Base-by-base conservation (phyloP, 1,284 basidiomycete species). In the Irpex lacteus region DNA sequence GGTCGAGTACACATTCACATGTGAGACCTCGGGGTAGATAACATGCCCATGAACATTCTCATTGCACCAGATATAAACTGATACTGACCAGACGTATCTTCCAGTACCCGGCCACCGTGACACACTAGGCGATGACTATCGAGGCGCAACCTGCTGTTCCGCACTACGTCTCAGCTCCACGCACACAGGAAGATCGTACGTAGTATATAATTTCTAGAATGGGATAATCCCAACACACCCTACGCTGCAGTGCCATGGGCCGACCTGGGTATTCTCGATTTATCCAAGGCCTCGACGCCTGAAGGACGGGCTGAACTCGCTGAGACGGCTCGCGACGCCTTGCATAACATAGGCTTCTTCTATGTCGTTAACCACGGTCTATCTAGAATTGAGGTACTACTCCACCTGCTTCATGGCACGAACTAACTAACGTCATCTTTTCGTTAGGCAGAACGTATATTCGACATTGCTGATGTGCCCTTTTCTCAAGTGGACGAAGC, bases 201-300 rank as follows among this genome's bases (percentile, higher is more conserved):
- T 26, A 26, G 26, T 26, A 26, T 26, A 26, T 26, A 26, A 26
- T 26, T 26, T 26, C 26, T 3, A 26, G 26, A 26, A 26, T 26
- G 26, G 26, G 26, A 26, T 26, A 26, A 26, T 26, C 4, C 26
- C 26, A 26, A 26, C 26, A 3, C 26, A 26, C 26, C 26, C 26
- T 26, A 26, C 36, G 4, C 21, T 44, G 38, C 4, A 89, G 88
- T 89, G 74, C 83, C 89, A 47, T 90, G 85, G 77, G 90, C 87
- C 0, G 83, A 90, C 59, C 80, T 92, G 19, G 81, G 86, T 18
- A 80, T 85, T 60, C 82, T 92, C 64, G 90, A 92, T 70, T 74
- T 92, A n/a, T 78, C 85, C 32, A 81, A 82, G 62, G 79, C 80
- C 11, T 68, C 71, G 8, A 86, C 79, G 0, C 73, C 76, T 0